A percentile compares a stretch with the other conserved stretches of the same genome.
Evolutionary conservation across 2,329 filamentous ascomycete genomes (phyloP).

Genomic region (Xylariaceae sp.): DNA sequence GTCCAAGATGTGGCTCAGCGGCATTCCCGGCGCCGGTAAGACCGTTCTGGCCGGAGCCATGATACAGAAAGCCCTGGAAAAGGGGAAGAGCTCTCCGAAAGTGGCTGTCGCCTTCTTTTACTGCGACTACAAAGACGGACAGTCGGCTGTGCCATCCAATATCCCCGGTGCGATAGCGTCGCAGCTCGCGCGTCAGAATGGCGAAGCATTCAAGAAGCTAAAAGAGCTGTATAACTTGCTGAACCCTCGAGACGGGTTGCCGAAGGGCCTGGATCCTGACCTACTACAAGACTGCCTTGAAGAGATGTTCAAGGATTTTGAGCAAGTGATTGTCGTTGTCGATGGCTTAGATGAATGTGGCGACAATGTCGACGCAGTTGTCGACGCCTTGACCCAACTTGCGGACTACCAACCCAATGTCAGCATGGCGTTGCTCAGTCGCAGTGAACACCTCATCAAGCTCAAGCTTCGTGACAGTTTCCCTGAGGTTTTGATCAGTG

Average conservation of each 20-base stretch:
- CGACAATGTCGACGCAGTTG: constrained; percentile 7
- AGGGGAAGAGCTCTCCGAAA: constrained; percentile 2
- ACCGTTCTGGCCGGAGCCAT: constrained; percentile 24
- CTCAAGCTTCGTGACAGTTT: constrained; percentile 12
- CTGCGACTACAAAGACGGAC: constrained; percentile 28
- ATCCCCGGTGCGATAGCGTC: constrained; percentile 25
- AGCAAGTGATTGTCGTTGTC: constrained; percentile 13
- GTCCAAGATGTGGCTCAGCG: constrained; percentile 23
- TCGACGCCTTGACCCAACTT: constrained; percentile 5
- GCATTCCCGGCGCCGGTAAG: constrained; percentile 28
- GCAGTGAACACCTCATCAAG: constrained; percentile 15
- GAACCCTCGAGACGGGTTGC: constrained; percentile 7
- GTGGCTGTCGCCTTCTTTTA: constrained; percentile 27
- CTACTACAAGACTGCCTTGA: constrained; percentile 4
- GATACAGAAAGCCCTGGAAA: constrained; percentile 17
- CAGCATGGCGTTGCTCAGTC: constrained; percentile 16
- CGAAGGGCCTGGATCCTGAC: constrained; percentile 2
- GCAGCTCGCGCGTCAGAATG: constrained; percentile 28
- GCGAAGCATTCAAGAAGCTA: constrained; percentile 19
- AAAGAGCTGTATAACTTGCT: constrained; percentile 16
- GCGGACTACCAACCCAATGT: constrained; percentile 10
- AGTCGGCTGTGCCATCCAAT: constrained; percentile 16
- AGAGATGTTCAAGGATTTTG: constrained; percentile 8
- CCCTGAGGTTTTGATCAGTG: constrained; percentile 9
- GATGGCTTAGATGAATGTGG: constrained; percentile 22